Percentiles rank a stretch among this genome's conserved stretches.
Evolutionary conservation across 257 asterid genomes (phyloP).

Genomic region (Solanum tarapatanum): DNA sequence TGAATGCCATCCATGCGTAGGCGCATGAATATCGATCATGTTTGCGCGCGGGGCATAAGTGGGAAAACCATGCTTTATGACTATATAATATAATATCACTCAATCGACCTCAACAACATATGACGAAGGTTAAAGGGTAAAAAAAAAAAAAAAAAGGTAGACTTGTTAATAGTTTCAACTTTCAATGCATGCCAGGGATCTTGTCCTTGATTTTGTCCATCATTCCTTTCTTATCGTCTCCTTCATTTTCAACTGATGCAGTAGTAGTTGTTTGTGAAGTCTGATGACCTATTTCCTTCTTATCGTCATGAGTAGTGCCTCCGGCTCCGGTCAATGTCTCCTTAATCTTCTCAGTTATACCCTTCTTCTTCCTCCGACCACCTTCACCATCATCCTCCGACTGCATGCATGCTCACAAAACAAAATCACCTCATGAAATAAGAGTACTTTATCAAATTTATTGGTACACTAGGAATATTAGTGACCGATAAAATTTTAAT

Average conservation of each 20-base stretch:
- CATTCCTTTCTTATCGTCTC: conserved; percentile 6
- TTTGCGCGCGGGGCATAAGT: not conserved
- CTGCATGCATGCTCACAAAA: not conserved
- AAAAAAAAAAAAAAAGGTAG: too few species aligned
- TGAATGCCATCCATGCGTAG: not conserved
- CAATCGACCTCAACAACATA: not conserved
- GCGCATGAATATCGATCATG: not conserved
- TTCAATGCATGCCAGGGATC: not conserved
- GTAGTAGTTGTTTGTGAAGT: not conserved
- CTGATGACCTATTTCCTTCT: not conserved
- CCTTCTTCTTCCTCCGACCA: not conserved
- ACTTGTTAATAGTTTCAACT: not conserved
- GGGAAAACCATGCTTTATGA: not conserved
- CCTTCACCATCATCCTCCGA: not conserved
- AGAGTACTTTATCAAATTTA: not conserved
- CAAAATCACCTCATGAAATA: not conserved
- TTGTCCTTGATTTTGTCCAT: not conserved
- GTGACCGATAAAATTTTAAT: too few species aligned
- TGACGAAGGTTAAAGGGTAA: not conserved
- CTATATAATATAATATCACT: not conserved
- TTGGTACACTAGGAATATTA: not conserved
- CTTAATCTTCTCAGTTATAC: not conserved
- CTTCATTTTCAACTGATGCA: not conserved
- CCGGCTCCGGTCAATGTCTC: not conserved
- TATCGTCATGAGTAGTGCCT: not conserved